These are phyloP conservation scores for Mycena vulgaris DNA, from an alignment of 768 basidiomycete species.

Conservation along the genomic window DNA sequence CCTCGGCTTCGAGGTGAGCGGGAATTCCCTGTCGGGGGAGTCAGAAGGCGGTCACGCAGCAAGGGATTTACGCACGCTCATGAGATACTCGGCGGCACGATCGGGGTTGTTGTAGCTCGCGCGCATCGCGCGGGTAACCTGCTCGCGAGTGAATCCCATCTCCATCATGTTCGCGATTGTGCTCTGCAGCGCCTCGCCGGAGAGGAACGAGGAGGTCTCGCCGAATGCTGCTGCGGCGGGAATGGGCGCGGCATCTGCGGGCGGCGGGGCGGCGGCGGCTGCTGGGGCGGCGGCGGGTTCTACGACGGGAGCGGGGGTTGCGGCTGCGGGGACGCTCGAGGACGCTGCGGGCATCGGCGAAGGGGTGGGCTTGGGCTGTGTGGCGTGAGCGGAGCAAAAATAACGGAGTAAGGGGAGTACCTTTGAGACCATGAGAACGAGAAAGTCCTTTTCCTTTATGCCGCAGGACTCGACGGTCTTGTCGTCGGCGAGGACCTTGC, in stretches of 20 bases:
- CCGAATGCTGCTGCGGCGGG: constrained; percentile 56
- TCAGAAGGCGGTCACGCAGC: background rate
- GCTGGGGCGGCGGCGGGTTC: constrained; percentile 48
- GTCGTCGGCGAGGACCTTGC: constrained; percentile 91
- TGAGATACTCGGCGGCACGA: constrained; percentile 97
- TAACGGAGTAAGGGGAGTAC: constrained; percentile 57
- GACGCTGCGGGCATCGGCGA: constrained; percentile 49
- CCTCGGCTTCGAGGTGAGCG: constrained; percentile 71
- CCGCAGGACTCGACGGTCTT: constrained; percentile 91
- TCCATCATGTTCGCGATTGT: constrained; percentile 89
- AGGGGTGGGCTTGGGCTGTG: constrained; percentile 71
- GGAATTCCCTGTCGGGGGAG: constrained; percentile 81
- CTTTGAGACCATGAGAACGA: constrained; percentile 99
- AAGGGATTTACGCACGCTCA: constrained; percentile 74
- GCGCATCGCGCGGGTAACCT: constrained; percentile 87
- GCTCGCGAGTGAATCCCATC: constrained; percentile 94
- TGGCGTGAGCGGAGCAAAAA: background rate
- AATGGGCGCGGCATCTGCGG: constrained; percentile 51
- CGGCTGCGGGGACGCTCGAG: constrained; percentile 38
- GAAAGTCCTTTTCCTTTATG: constrained; percentile 98
- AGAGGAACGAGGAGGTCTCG: constrained; percentile 75
- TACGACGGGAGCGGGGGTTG: constrained; percentile 29
- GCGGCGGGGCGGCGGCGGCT: constrained; percentile 49
- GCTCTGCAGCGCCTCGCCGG: constrained; percentile 81
- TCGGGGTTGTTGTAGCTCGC: constrained; percentile 99